phyloP scores from a whole-genome alignment of 352 stramenopile species.

The Phytophthora europaea region DNA sequence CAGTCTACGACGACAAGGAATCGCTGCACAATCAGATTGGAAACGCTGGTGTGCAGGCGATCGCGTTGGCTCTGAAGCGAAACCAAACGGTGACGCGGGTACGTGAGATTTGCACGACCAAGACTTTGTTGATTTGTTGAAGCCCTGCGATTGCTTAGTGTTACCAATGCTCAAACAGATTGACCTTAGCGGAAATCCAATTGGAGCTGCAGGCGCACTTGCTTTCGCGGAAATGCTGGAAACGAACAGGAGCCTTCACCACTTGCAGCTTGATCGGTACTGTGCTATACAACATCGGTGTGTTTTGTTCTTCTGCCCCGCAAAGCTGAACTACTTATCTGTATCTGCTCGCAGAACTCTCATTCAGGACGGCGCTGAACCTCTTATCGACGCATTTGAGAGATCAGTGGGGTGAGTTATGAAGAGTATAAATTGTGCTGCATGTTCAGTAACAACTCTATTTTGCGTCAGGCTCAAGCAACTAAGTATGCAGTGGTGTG shows the following conservation, averaged over 20 bases:
- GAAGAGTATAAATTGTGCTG: neutral
- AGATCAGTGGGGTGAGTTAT: constrained; percentile 43
- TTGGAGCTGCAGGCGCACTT: constrained; percentile 27
- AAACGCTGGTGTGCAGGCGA: constrained; percentile 21
- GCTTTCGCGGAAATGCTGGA: constrained; percentile 45
- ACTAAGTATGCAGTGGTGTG: constrained; percentile 50
- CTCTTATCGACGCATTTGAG: constrained; percentile 40
- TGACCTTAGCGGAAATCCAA: constrained; percentile 46
- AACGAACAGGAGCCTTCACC: constrained; percentile 40
- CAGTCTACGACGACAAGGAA: constrained; percentile 16
- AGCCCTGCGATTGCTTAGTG: neutral
- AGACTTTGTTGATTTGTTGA: neutral
- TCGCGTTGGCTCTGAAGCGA: constrained; percentile 42
- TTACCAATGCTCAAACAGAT: constrained; percentile 20
- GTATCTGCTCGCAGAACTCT: constrained; percentile 27
- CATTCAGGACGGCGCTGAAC: constrained; percentile 18
- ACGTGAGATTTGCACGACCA: neutral
- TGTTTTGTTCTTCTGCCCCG: neutral
- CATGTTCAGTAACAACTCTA: neutral
- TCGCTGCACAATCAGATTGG: constrained; percentile 53
- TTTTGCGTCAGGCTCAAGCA: constrained; percentile 30
- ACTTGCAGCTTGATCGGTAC: constrained; percentile 46
- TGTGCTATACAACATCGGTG: neutral
- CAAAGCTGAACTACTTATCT: neutral
- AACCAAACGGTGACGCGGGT: constrained; percentile 44